Evolutionary conservation across 2,329 filamentous ascomycete genomes (phyloP).

Genomic region (Zymoseptoria pseudotritici): DNA sequence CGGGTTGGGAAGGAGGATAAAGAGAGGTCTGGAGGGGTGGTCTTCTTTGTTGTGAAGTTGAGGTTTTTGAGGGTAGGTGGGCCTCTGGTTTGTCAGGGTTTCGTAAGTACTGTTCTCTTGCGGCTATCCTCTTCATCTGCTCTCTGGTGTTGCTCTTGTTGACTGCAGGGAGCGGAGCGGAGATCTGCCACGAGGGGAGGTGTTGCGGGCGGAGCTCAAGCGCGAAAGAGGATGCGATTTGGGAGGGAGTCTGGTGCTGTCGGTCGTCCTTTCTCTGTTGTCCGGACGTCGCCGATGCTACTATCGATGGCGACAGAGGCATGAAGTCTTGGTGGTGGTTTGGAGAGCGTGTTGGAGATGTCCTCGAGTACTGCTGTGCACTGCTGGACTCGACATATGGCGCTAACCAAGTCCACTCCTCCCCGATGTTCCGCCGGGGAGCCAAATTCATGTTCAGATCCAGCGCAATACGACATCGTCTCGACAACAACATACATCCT

Average conservation of each 20-base stretch:
- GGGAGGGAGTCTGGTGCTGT: not conserved
- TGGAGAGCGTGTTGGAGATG: not conserved
- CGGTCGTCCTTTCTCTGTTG: not conserved
- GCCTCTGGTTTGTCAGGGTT: not conserved
- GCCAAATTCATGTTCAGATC: not conserved
- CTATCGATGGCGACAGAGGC: not conserved
- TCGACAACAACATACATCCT: not conserved
- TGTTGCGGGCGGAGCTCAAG: too few species aligned
- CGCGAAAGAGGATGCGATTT: too few species aligned
- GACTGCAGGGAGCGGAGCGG: too few species aligned
- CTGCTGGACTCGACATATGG: not conserved
- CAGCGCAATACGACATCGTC: not conserved
- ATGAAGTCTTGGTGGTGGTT: not conserved
- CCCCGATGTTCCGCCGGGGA: not conserved
- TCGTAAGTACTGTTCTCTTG: not conserved
- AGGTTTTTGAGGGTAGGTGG: not conserved
- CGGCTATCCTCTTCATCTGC: too few species aligned
- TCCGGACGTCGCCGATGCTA: rapidly evolving
- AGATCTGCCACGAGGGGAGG: not conserved
- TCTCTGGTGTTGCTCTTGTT: not conserved
- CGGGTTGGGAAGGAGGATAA: too few species aligned
- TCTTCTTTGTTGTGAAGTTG: not conserved
- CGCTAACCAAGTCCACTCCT: not conserved
- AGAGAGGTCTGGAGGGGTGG: not conserved
- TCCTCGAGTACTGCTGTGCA: not conserved